Evolutionary conservation across 2,329 filamentous ascomycete species (phyloP), one percentile per base, ranked within the genome.

Genomic region (Phialophora tarda): DNA sequence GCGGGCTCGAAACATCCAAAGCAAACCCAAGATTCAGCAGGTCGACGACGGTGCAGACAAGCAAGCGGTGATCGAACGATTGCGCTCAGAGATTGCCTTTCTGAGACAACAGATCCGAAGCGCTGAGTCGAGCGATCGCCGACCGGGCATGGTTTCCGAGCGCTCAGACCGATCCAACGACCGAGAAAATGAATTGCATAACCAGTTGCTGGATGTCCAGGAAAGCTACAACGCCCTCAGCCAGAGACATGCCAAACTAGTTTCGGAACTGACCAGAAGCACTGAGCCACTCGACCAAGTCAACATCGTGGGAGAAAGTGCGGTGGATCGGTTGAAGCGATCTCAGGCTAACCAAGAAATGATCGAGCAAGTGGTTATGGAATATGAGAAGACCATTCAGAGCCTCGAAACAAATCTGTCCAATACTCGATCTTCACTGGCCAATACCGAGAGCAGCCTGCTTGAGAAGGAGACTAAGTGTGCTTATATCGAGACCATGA

Each of bases 301-400:
- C 12, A 87, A 89, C 50, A 85, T 87, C 12, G 82, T 89, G 17
- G 91, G 89, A 62, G 92, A 94, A 75, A 91, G 84, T 72, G 92
- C 93, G 0, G 89, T 93, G 26, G 93, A 97, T 76, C 87, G 95
- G 61, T 81, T 98, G 70, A 96, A 97, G 76, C 89, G 95, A 48
- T 99, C 96, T 21, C 97, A 96, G 76, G 96, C 92, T 0, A 98
- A 99, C 76, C 93, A 94, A 1, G 91, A 96, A 76, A 94, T 94
- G 30, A 94, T 99, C 23, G 95, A 99, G 75, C 91, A 96, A 75
- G 92, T 99, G 24, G 92, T 99, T 2, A 82, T 98, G 57, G 95
- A 99, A 79, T 99, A 99, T 76, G 96, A 99, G 78, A 98, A 96
- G 84, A 99, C 96, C 0, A 99, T 99, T 58, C 93, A 98, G 77